Evolutionary conservation across 164 flowering plant species (phyloP), one percentile per base, ranked within the genome.

Genomic region (Kingdonia uniflora): DNA sequence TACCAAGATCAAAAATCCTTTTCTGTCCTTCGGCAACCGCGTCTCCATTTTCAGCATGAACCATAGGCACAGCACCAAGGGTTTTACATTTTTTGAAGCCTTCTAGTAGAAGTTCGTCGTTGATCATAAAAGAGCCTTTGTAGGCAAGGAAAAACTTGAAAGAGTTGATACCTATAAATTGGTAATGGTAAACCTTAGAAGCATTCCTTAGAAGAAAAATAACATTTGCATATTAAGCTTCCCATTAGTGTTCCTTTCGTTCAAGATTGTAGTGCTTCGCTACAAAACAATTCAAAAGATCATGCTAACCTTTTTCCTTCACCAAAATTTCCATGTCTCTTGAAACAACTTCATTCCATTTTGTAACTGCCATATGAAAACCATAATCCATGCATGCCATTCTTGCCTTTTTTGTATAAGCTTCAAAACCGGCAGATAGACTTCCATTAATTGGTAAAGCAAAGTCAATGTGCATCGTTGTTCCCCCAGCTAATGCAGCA

Each of bases 31-130:
- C 89, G 60, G 67, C 80, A 24, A 84, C 95, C 60, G 86, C 99
- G 75, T 92, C 99, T 51, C 96, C 96, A 77, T 92, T 92, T 80
- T 92, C 98, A 49, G 99, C 99, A 71, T 92, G 99, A 50, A 92
- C 99, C 99, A 85, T 84, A 33, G 99, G 80, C 61, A 92, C 56
- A 23, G 99, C 96, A 63, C 99, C 99, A 74, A 92, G 90, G 52
- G 96, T 75, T 71, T 88, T 92, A 78, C 99, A 92, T 51, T 74
- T 82, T 61, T 84, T 78, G 41, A 92, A 67, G 46, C 87, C 99
- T 68, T 85, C 75, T 48, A 92, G 22, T 35, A 92, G 68, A 63
- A 82, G 82, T 53, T 84, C 95, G 60, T 92, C 99, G 42, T 62
- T 70, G 55, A 92, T 66, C 95, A 86, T 86, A 29, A 85, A 60